Base-by-base conservation (phyloP, 2,329 filamentous ascomycete species). In the Dothistroma pini region DNA sequence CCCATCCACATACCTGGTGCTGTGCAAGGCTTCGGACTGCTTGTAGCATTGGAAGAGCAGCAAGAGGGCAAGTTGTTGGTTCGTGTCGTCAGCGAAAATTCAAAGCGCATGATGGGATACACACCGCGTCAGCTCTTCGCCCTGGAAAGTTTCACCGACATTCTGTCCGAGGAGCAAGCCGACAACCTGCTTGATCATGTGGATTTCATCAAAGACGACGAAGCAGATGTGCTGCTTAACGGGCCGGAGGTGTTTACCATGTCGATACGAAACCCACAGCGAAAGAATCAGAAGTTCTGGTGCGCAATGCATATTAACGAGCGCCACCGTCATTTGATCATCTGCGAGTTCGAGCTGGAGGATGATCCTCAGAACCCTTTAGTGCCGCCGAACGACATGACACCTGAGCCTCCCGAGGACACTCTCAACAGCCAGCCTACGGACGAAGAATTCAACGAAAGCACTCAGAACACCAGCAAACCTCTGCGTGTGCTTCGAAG, bases 281-380 rank as follows among this genome's bases (percentile, higher is more conserved):
- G 78, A 44, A 79, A 81, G 62, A 80, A 79, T 4, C 79, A 83
- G 57, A 95, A 93, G 71, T 77, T 96, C 1, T 96, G 92, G 92
- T 96, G 91, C 73, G 91, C 91, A 8, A 87, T 95, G 67, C 92
- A 96, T 70, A 83, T 90, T 59, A 89, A 87, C 56, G 82, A 87
- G 0, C 76, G 80, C 0, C 86, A 91, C 64, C 83, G 86, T 0
- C 84, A 90, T 51, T 75, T 93, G 25, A 79, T 96, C 31, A 89
- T 96, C 10, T 96, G 91, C 79, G 92, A 96, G 70, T 93, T 96
- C 60, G 92, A 96, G 72, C 75, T 91, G 1, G 91, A 96, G 72
- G 89, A 96, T 63, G 91, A 96, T 64, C 75, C 79, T 0, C 74
- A 84, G 4, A 84, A 87, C 68, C 90, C 91, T 0, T 76, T 93